Evolutionary conservation across 305 asterid species (phyloP).

Genomic region (Nicotiana rustica): DNA sequence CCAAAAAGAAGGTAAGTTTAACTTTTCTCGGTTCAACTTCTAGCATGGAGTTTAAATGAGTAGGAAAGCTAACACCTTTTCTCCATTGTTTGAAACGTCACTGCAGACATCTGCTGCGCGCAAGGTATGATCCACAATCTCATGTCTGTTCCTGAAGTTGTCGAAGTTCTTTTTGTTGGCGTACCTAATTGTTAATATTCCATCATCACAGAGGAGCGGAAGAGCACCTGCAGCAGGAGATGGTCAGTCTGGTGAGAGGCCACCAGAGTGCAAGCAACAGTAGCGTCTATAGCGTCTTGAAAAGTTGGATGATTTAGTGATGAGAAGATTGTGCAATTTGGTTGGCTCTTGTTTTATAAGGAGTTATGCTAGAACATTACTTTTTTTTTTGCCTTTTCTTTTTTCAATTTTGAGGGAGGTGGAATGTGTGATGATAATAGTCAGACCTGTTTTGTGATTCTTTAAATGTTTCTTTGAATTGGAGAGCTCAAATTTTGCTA

Average conservation of each 20-base stretch:
- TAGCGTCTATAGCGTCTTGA: constrained; percentile 30
- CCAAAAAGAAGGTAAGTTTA: constrained; percentile 45
- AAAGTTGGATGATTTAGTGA: not conserved
- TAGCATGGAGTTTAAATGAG: constrained; percentile 32
- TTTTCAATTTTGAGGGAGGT: not conserved
- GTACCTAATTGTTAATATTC: constrained; percentile 30
- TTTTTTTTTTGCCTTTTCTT: not conserved
- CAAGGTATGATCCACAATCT: constrained; percentile 36
- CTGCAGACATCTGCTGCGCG: constrained; percentile 26
- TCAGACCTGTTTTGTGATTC: not conserved
- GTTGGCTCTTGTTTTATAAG: not conserved
- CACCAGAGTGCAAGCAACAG: constrained; percentile 68
- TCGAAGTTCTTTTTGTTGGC: not conserved
- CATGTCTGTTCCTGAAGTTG: not conserved
- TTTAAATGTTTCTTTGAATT: not conserved
- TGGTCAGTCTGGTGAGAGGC: constrained; percentile 56
- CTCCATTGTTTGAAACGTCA: not conserved
- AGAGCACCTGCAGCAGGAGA: constrained; percentile 46
- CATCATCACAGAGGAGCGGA: constrained; percentile 44
- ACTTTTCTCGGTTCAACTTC: not conserved
- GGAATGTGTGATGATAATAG: not conserved
- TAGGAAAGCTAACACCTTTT: not conserved
- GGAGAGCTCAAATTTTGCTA: not conserved
- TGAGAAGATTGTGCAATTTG: not conserved
- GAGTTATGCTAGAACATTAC: not conserved